Evolutionary conservation across 1,284 basidiomycete species (phyloP).

Genomic region (Malassezia psittaci): DNA sequence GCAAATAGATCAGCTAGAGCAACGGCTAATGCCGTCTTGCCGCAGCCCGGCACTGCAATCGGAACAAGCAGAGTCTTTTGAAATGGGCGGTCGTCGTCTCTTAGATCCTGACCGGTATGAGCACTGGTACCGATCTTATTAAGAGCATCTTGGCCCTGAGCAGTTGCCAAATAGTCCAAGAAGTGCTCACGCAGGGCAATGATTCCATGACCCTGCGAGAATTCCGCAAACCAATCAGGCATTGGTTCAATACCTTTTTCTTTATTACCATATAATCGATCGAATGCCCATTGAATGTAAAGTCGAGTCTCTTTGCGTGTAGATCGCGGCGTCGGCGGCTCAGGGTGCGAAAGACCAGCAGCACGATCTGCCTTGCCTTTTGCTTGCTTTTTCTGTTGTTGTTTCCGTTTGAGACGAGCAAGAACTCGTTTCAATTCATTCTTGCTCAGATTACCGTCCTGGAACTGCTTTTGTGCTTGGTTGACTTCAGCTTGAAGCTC

Average conservation of each 20-base stretch:
- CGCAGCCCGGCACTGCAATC: constrained; percentile 81
- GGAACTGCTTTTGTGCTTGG: background rate
- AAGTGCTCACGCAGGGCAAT: constrained; percentile 73
- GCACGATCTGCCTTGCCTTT: background rate
- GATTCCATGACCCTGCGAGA: constrained; percentile 65
- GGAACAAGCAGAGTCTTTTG: constrained; percentile 79
- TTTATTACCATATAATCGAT: constrained; percentile 31
- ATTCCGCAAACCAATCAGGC: constrained; percentile 58
- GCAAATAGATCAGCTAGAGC: constrained; percentile 70
- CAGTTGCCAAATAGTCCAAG: constrained; percentile 58
- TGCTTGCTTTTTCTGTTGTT: background rate
- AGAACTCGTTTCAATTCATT: constrained; percentile 19
- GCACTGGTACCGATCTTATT: constrained; percentile 47
- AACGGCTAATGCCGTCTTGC: constrained; percentile 80
- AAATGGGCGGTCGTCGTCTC: constrained; percentile 48
- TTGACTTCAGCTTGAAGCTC: background rate
- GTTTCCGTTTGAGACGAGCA: background rate
- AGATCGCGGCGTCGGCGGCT: constrained; percentile 23
- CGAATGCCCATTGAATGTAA: constrained; percentile 40
- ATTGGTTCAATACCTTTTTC: constrained; percentile 61
- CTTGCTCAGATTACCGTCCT: constrained; percentile 13
- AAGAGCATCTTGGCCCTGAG: constrained; percentile 30
- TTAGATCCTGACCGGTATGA: constrained; percentile 20
- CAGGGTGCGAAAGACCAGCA: constrained; percentile 20
- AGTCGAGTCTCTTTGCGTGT: constrained; percentile 34